A percentile compares a stretch with the other conserved stretches of the same genome.
phyloP scores from a whole-genome alignment of 495 filamentous ascomycete genomes.

The Thermothielavioides terrestris region DNA sequence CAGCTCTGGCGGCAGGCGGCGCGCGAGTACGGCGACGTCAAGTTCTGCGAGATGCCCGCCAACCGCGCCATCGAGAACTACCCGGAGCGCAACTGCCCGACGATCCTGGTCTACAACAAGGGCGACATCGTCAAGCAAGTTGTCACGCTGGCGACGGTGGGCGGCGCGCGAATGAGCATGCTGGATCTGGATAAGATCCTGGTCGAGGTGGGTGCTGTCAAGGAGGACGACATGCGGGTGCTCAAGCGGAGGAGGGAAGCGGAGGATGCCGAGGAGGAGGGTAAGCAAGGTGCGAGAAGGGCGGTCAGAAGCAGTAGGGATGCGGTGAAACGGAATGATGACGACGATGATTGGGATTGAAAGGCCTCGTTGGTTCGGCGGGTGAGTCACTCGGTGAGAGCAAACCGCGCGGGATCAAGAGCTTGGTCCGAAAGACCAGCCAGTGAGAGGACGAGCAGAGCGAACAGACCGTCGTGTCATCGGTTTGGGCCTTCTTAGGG shows the following conservation, averaged over 20 bases:
- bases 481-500: too few relatives aligned
- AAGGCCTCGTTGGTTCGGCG: neutral
- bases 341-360: slow-evolving; percentile 71
- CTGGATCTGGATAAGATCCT: slow-evolving; percentile 61
- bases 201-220: slow-evolving; percentile 71
- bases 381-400: slow-evolving; percentile 12
- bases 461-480: neutral
- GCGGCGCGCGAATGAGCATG: slow-evolving; percentile 59
- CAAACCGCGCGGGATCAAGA: neutral
- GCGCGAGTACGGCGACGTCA: slow-evolving; percentile 77
- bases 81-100: slow-evolving; percentile 89
- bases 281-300: slow-evolving; percentile 34
- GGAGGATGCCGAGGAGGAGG: slow-evolving; percentile 49
- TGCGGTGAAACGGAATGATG: slow-evolving; percentile 21
- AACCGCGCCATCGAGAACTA: slow-evolving; percentile 95
- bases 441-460: neutral
- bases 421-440: neutral
- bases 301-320: slow-evolving; percentile 38
- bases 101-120: slow-evolving; percentile 84
- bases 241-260: slow-evolving; percentile 51
- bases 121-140: slow-evolving; percentile 85
- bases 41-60: slow-evolving; percentile 93
- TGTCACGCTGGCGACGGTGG: slow-evolving; percentile 72
- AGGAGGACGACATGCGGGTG: slow-evolving; percentile 68
- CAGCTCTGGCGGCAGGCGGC: slow-evolving; percentile 86